A percentile compares a stretch with the other conserved stretches of the same genome.
Conservation (phyloP, 1,284 basidiomycete genomes). For the Peniophora sp. region DNA sequence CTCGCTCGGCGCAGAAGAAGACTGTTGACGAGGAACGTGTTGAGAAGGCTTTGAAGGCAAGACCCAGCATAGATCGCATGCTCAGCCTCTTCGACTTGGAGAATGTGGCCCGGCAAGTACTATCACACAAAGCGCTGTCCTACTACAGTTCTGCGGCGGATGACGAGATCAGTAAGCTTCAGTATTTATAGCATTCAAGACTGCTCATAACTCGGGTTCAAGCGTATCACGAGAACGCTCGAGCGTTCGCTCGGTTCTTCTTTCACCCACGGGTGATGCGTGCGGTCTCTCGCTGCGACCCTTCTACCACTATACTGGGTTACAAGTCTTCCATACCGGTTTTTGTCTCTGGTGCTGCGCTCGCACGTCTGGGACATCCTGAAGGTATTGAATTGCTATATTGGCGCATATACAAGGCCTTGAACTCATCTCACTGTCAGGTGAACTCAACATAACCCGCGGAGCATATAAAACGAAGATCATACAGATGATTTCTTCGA, state of each 20-base stretch:
- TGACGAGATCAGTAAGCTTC: constrained; percentile 65
- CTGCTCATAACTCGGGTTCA: constrained; percentile 5
- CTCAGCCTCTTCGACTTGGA: constrained; percentile 75
- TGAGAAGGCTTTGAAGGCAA: constrained; percentile 49
- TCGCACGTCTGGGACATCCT: constrained; percentile 89
- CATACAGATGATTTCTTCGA: constrained; percentile 86
- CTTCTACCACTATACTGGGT: constrained; percentile 73
- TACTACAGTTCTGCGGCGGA: constrained; percentile 83
- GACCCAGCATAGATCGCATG: constrained; percentile 60
- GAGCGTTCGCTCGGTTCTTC: constrained; percentile 73
- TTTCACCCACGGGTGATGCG: constrained; percentile 79
- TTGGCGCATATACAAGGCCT: background rate
- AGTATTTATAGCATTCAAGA: constrained; percentile 6
- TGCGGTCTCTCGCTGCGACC: constrained; percentile 61
- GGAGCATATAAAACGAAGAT: constrained; percentile 68
- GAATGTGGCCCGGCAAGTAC: constrained; percentile 54
- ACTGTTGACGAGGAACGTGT: constrained; percentile 69
- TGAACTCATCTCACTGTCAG: constrained; percentile 22
- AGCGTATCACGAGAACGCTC: constrained; percentile 61
- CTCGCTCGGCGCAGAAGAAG: constrained; percentile 35
- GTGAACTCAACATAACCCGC: constrained; percentile 79
- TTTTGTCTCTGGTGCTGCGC: constrained; percentile 81
- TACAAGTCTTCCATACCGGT: constrained; percentile 70
- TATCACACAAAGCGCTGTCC: constrained; percentile 68
- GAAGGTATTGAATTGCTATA: constrained; percentile 29